A percentile compares a stretch with the other conserved stretches of the same genome.
phyloP scores from a whole-genome alignment of 192 early-diverging fungal species.

The Linnemannia exigua region DNA sequence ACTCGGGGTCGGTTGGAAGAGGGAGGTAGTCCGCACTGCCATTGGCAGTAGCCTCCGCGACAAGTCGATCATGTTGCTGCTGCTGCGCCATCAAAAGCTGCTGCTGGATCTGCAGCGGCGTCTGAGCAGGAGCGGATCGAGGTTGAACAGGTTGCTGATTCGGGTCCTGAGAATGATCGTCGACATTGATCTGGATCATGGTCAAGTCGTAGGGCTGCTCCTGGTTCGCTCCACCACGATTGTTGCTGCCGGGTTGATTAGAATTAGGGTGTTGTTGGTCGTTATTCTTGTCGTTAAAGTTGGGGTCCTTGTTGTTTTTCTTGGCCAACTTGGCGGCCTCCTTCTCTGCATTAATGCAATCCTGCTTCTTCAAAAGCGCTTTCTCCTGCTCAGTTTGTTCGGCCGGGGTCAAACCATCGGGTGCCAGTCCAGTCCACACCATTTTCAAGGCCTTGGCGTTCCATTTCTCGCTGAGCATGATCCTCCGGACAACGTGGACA shows the following conservation, averaged over 20 bases:
- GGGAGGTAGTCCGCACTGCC: neutral
- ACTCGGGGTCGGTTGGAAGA: slow-evolving; percentile 25
- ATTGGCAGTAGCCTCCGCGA: neutral
- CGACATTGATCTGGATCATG: slow-evolving; percentile 50
- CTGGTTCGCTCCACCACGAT: neutral
- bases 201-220: slow-evolving; percentile 47
- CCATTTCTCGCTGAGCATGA: slow-evolving; percentile 53
- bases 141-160: neutral
- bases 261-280: neutral
- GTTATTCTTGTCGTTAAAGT: neutral
- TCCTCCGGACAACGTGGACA: slow-evolving; percentile 74
- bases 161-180: slow-evolving; percentile 20
- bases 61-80: slow-evolving; percentile 1
- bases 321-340: slow-evolving; percentile 31
- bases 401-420: slow-evolving; percentile 38
- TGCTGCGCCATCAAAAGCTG: slow-evolving; percentile 23
- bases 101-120: slow-evolving; percentile 40
- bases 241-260: neutral
- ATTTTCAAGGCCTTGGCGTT: slow-evolving; percentile 28
- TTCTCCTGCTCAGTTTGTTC: slow-evolving; percentile 51
- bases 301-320: slow-evolving; percentile 15
- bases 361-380: slow-evolving; percentile 48
- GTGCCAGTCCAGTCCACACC: slow-evolving; percentile 41
- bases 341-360: slow-evolving; percentile 13
- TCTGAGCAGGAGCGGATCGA: neutral